These are phyloP conservation scores for Tulasnella calospora DNA, from an alignment of 768 basidiomycete species.

Conservation along the genomic window DNA sequence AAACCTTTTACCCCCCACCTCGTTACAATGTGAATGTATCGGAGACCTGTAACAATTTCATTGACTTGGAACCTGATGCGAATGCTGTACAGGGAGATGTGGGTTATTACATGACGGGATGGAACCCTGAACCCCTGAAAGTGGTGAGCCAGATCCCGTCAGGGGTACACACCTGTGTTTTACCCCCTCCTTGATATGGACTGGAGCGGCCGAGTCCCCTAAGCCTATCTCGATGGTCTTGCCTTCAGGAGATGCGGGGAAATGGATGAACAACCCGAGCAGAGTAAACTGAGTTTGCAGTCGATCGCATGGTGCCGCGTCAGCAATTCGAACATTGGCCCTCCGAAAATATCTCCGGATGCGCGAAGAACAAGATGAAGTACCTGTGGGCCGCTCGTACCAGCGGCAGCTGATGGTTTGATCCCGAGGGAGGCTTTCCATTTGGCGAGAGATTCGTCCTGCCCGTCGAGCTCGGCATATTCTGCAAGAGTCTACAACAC, in stretches of 20 bases:
- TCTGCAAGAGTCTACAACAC: constrained; percentile 63
- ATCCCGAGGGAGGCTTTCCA: constrained; percentile 97
- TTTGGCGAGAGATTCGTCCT: constrained; percentile 87
- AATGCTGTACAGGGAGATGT: constrained; percentile 46
- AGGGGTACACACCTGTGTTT: constrained; percentile 69
- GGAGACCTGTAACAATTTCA: constrained; percentile 78
- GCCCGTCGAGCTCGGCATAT: constrained; percentile 77
- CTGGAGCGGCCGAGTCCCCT: constrained; percentile 49
- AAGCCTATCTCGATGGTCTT: constrained; percentile 67
- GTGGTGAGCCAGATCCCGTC: too few relatives aligned
- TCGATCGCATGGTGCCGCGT: not conserved
- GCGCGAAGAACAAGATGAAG: constrained; percentile 14
- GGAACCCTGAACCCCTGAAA: not conserved
- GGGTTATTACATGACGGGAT: not conserved
- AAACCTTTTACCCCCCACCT: constrained; percentile 70
- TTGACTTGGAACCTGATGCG: constrained; percentile 82
- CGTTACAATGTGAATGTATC: constrained; percentile 88
- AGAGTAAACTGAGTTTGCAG: constrained; percentile 57
- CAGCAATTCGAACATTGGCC: not conserved
- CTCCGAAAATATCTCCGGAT: too few relatives aligned
- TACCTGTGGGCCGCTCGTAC: constrained; percentile 63
- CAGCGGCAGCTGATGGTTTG: constrained; percentile 37
- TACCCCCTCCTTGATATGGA: constrained; percentile 75
- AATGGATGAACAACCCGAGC: constrained; percentile 72
- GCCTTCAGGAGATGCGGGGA: constrained; percentile 57